Conservation (phyloP, 306 rosid species). For the Hippophae tibetana region DNA sequence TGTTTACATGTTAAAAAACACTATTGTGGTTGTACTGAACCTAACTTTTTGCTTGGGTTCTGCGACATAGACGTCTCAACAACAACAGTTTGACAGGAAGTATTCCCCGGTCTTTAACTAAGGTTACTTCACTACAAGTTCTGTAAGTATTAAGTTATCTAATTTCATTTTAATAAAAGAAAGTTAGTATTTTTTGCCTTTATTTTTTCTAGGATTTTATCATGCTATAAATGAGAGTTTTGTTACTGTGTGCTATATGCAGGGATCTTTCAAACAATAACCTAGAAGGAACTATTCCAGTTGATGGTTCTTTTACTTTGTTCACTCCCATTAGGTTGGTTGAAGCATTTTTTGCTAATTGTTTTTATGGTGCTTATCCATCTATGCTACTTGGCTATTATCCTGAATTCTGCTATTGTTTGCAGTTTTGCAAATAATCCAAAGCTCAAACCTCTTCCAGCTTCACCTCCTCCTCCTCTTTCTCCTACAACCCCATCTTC, state of each 20-base stretch:
- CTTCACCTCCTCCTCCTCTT: constrained; percentile 28
- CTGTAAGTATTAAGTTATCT: constrained; percentile 50
- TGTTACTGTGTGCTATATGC: constrained; percentile 25
- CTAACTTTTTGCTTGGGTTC: constrained; percentile 23
- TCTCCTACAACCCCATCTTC: constrained; percentile 24
- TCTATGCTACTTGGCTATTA: constrained; percentile 4
- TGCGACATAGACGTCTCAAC: constrained; percentile 78
- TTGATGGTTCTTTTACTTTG: constrained; percentile 69
- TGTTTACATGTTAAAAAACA: constrained; percentile 3
- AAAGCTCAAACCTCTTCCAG: neutral
- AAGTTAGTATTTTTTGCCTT: neutral
- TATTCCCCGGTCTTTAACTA: constrained; percentile 58
- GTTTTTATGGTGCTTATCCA: neutral
- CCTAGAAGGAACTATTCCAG: constrained; percentile 49
- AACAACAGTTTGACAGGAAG: constrained; percentile 65
- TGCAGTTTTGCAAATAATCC: constrained; percentile 63
- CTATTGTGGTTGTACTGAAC: constrained; percentile 14
- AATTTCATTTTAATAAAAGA: constrained; percentile 5
- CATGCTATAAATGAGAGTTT: constrained; percentile 20
- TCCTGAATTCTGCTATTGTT: constrained; percentile 5
- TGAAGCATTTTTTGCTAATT: constrained; percentile 8
- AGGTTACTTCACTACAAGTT: constrained; percentile 57
- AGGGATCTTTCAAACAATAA: constrained; percentile 85
- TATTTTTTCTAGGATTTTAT: constrained; percentile 9
- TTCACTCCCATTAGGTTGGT: constrained; percentile 88